Evolutionary conservation across 2,329 filamentous ascomycete species (phyloP).

Genomic region (Cladosporium sphaerospermum): DNA sequence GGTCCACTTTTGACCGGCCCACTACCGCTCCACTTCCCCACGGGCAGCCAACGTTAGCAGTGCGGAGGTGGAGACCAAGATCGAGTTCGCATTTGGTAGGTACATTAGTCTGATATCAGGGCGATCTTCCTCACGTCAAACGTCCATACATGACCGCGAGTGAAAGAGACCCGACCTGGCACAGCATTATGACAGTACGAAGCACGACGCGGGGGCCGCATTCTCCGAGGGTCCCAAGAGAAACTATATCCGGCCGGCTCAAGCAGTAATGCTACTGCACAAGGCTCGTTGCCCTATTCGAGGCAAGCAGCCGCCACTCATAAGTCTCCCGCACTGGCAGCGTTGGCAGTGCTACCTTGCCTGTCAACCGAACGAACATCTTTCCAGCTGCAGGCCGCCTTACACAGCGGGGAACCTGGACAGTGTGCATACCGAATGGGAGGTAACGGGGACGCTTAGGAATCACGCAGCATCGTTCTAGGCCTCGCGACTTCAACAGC

Average conservation of each 20-base stretch:
- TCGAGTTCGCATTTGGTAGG: background rate
- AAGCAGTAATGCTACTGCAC: background rate
- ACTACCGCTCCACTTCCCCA: slow-evolving; percentile 7
- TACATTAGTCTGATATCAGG: too few species aligned
- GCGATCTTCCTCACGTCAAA: too few species aligned
- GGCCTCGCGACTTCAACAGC: too few species aligned
- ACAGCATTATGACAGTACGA: too few species aligned
- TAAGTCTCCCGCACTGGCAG: background rate
- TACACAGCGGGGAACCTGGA: background rate
- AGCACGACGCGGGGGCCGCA: too few species aligned
- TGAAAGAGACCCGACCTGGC: too few species aligned
- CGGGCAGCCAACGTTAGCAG: background rate
- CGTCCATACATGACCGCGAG: too few species aligned
- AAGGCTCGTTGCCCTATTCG: background rate
- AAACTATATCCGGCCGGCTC: too few species aligned
- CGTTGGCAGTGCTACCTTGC: background rate
- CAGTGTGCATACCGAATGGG: background rate
- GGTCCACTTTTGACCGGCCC: background rate
- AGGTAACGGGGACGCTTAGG: background rate
- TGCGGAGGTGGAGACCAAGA: background rate
- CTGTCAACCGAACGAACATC: background rate
- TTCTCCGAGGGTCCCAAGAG: too few species aligned
- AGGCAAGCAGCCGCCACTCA: background rate
- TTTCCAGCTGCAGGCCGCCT: background rate
- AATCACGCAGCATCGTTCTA: too few species aligned